A percentile compares a stretch with the other conserved stretches of the same genome.
Evolutionary conservation across 2,329 filamentous ascomycete species (phyloP).

Genomic region (Aureobasidium sp.): DNA sequence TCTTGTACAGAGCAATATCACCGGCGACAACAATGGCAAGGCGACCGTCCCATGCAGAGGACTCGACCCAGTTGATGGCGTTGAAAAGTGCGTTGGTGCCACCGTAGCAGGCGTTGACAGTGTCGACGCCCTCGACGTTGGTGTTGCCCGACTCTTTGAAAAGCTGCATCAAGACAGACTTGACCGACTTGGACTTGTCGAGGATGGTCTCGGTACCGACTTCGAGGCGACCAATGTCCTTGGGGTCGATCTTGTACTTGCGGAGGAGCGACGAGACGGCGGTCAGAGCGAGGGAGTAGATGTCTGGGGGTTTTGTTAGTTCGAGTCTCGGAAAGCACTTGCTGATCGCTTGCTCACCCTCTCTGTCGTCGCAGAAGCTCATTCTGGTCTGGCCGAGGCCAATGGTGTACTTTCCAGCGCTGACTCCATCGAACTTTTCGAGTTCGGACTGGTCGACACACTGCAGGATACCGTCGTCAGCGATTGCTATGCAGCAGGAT

Average conservation of each 20-base stretch:
- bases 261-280: conserved; percentile 43
- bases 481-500: neutral
- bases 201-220: conserved; percentile 47
- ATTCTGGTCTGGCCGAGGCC: conserved; percentile 47
- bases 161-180: conserved; percentile 46
- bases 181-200: conserved; percentile 48
- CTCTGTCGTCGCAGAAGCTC: conserved; percentile 47
- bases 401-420: conserved; percentile 45
- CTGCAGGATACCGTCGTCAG: conserved; percentile 25
- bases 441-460: conserved; percentile 46
- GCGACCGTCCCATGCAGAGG: conserved; percentile 44
- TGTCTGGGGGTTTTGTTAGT: conserved; percentile 30
- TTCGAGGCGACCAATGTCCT: conserved; percentile 43
- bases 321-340: neutral
- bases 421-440: conserved; percentile 47
- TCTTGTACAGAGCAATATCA: conserved; percentile 47
- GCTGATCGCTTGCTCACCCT: conserved; percentile 29
- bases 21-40: conserved; percentile 44
- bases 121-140: conserved; percentile 46
- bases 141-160: conserved; percentile 44
- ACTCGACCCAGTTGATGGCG: conserved; percentile 46
- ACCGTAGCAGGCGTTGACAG: conserved; percentile 46
- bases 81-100: conserved; percentile 48
- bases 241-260: conserved; percentile 45
- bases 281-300: conserved; percentile 46